Evolutionary conservation across 371 early-diverging fungal genomes (phyloP), one percentile per base, ranked within the genome.

Genomic region (Quaeritorhiza haematococci): DNA sequence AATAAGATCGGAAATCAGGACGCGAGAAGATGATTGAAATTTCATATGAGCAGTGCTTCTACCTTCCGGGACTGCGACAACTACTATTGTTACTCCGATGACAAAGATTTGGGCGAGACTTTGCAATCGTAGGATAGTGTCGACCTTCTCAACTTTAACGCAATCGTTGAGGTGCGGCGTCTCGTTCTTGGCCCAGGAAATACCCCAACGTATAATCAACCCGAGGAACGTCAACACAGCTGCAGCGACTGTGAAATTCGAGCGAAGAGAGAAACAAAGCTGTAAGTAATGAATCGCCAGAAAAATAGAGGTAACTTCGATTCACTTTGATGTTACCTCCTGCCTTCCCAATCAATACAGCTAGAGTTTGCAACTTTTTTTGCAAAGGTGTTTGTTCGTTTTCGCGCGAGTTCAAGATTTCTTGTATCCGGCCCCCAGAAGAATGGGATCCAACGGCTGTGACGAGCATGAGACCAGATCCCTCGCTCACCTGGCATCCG

Each of bases 61-160:
- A n/a, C n/a, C n/a, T 70, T 93, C 94, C 15, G 94, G 93, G 8
- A 93, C 93, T 41, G 93, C 92, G 30, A 92, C 93, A 4, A 92
- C 93, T 34, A 92, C 84, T 38, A 93, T 87, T 17, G 92, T 92
- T 47, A 68, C 50, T 21, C 61, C 63, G 28, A 56, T 21, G n/a
- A 53, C 54, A 28, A 56, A 56, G 56, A 32, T n/a, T 33, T 49
- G 7, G 21, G 54, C 54, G 4, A 56, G 33, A 21, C 26, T 17
- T 27, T 56, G 52, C 6, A 56, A n/a, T 54, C 54, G 23, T 8
- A 17, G 19, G 6, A 54, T 10, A 8, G 33, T 33, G 21, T 41
- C 47, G 27, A n/a, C 54, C 87, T 78, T 70, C 42, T 71, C 72
- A 15, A 56, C 53, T 42, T 63, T 71, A 19, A 66, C 53, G 27